Conservation (phyloP, 1,139 yeast species). For the Suhomyces wounanorum region DNA sequence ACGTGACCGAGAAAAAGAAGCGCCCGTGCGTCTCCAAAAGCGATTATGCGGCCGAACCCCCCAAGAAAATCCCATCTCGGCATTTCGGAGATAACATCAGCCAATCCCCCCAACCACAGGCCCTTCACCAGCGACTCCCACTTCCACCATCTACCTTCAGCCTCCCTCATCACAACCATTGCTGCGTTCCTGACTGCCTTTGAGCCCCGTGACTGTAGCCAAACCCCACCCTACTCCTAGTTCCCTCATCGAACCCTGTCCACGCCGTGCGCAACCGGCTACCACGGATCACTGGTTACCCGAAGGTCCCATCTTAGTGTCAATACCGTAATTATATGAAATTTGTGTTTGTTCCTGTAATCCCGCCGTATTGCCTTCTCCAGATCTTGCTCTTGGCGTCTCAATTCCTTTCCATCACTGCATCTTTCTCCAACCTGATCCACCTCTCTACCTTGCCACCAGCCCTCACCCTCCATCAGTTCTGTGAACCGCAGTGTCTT, state of each 20-base stretch:
- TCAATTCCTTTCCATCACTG: background rate
- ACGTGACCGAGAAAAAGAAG: too few species aligned
- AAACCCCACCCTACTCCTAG: background rate
- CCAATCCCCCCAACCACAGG: background rate
- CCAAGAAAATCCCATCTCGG: too few species aligned
- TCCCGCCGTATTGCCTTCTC: background rate
- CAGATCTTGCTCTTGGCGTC: background rate
- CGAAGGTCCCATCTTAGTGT: background rate
- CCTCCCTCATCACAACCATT: background rate
- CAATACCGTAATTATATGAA: background rate
- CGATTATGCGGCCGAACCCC: too few species aligned
- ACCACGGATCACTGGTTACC: background rate
- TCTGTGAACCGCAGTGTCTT: background rate
- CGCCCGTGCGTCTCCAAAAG: too few species aligned
- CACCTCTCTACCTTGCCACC: background rate
- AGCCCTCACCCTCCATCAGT: background rate
- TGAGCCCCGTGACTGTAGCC: background rate
- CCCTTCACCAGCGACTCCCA: too few species aligned
- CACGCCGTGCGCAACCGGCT: background rate
- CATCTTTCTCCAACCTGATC: background rate
- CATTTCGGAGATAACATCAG: background rate
- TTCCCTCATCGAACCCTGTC: too few species aligned
- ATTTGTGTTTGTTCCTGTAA: background rate
- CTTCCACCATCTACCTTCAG: background rate
- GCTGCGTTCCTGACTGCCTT: background rate